Evolutionary conservation across 257 asterid species (phyloP), one percentile per base, ranked within the genome.

Genomic region (Plantago major): DNA sequence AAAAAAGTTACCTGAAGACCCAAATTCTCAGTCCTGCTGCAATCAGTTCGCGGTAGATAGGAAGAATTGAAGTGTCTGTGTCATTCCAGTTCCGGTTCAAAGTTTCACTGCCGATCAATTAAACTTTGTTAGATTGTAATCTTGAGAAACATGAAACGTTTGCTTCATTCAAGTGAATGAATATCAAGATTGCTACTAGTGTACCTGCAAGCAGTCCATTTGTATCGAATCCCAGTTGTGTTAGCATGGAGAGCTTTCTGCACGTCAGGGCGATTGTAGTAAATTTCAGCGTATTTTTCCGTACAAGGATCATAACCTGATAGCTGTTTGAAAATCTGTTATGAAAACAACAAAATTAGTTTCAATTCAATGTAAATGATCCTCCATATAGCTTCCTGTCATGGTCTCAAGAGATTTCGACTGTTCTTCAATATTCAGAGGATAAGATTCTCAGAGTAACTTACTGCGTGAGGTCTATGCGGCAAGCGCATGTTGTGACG

Each of bases 131-230:
- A 33, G 40, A 7, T 4, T 33, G 8, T 33, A 33, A 33, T 33
- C 3, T 33, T 33, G 40, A 33, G 7, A 33, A 33, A 33, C 40
- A 33, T 22, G 40, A 7, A 1, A 33, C 8, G 5, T 33, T 4
- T 33, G 40, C 40, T 33, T 33, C 40, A 33, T 4, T 33, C 3
- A 5, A 33, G 40, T 33, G 3, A 33, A 4, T 33, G 3, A 33
- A 4, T 33, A 4, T 33, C 40, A 5, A 33, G 40, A 33, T 33
- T 33, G 40, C 8, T 33, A 33, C 40, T 50, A 38, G 48, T 37
- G 52, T 50, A 91, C 98, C 97, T 92, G 96, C 99, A 92, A 65
- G 99, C 94, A 22, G 97, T 92, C 97, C 97, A 89, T 83, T 72
- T 89, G 48, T 92, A 92, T 0, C 87, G 93, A 52, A 92, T 89